These are phyloP conservation scores for Hymenoscyphus linearis DNA, from an alignment of 2,329 filamentous ascomycete species.

Conservation along the genomic window DNA sequence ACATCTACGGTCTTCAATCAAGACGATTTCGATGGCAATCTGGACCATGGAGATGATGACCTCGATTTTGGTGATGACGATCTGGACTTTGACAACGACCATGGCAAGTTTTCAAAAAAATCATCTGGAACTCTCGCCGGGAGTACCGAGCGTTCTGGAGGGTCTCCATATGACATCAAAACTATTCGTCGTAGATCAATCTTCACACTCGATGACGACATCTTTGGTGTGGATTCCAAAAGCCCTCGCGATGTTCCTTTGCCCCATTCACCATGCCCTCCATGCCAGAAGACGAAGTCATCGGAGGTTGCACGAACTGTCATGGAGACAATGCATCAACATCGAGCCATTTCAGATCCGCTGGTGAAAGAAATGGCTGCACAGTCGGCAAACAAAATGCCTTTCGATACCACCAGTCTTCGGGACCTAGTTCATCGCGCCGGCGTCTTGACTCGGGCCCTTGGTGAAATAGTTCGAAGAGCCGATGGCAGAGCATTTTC, in stretches of 20 bases:
- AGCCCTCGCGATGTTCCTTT: conserved; percentile 34
- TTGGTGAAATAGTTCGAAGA: conserved; percentile 55
- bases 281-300: conserved; percentile 30
- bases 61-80: conserved; percentile 36
- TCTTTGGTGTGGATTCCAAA: conserved; percentile 44
- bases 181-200: conserved; percentile 53
- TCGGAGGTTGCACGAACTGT: conserved; percentile 53
- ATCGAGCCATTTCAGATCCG: conserved; percentile 41
- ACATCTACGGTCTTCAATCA: conserved; percentile 41
- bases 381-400: conserved; percentile 45
- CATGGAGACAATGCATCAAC: conserved; percentile 58
- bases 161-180: conserved; percentile 44
- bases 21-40: conserved; percentile 37
- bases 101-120: conserved; percentile 33
- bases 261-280: conserved; percentile 18
- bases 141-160: conserved; percentile 20
- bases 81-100: not conserved
- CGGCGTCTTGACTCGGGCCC: conserved; percentile 50
- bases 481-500: conserved; percentile 54
- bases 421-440: conserved; percentile 60
- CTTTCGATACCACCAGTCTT: conserved; percentile 65
- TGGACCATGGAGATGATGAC: conserved; percentile 39
- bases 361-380: conserved; percentile 23
- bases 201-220: conserved; percentile 61
- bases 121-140: conserved; percentile 37